phyloP scores from a whole-genome alignment of 805 yeast genomes.

The Blastobotrys chiropterorum region DNA sequence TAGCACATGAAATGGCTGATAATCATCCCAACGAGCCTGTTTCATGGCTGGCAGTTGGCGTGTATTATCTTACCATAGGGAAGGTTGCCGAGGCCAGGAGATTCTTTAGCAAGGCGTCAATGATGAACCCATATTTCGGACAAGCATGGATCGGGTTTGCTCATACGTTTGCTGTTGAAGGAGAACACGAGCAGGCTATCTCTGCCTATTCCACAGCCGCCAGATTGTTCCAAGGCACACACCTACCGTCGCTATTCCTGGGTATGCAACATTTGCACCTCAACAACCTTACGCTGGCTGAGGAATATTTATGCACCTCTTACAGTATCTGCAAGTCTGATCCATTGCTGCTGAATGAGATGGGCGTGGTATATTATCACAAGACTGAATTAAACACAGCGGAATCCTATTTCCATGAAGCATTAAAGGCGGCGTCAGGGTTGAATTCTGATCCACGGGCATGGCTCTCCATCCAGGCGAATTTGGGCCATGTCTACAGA shows the following conservation, averaged over 20 bases:
- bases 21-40: conserved; percentile 72
- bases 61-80: conserved; percentile 71
- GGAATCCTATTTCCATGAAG: conserved; percentile 62
- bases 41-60: conserved; percentile 90
- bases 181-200: conserved; percentile 98
- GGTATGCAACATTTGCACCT: conserved; percentile 96
- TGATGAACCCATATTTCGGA: conserved; percentile 81
- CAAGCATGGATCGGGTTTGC: conserved; percentile 99
- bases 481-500: conserved; percentile 84
- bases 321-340: conserved; percentile 75
- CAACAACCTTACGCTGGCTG: conserved; percentile 75
- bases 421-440: conserved; percentile 59
- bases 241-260: conserved; percentile 78
- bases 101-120: conserved; percentile 82
- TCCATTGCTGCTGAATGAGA: conserved; percentile 82
- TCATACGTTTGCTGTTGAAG: conserved; percentile 94
- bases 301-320: conserved; percentile 75
- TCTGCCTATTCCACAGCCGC: conserved; percentile 97
- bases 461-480: conserved; percentile 78
- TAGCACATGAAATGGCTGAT: conserved; percentile 83
- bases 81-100: conserved; percentile 78
- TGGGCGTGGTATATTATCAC: conserved; percentile 88
- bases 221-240: conserved; percentile 67
- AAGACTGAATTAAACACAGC: conserved; percentile 61
- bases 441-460: conserved; percentile 75